phyloP scores from a whole-genome alignment of 352 stramenopile species.

The Phytophthora niederhauseri region DNA sequence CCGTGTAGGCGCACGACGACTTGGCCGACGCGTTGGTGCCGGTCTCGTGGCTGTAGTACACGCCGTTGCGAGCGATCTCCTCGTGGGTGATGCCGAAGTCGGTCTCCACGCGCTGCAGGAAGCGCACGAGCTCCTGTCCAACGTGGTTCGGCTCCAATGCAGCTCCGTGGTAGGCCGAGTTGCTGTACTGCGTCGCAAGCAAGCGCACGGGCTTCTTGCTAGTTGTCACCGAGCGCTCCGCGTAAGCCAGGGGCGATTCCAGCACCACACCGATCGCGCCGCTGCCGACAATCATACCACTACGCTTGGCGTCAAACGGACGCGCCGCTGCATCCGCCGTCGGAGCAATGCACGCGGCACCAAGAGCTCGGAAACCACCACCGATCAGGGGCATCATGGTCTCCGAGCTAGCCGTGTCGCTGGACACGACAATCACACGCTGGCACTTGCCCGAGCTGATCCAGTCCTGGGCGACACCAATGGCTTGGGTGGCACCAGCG shows the following conservation, averaged over 20 bases:
- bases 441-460: slow-evolving; percentile 91
- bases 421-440: slow-evolving; percentile 95
- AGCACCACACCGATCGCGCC: slow-evolving; percentile 88
- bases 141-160: slow-evolving; percentile 95
- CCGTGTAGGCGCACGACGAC: slow-evolving; percentile 95
- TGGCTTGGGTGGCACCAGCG: slow-evolving; percentile 92
- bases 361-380: slow-evolving; percentile 94
- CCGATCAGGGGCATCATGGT: slow-evolving; percentile 95
- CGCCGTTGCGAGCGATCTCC: slow-evolving; percentile 91
- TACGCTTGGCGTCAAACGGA: slow-evolving; percentile 94
- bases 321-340: slow-evolving; percentile 80
- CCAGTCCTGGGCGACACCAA: slow-evolving; percentile 96
- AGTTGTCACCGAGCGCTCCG: slow-evolving; percentile 13
- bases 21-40: slow-evolving; percentile 94
- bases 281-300: slow-evolving; percentile 95
- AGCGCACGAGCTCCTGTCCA: slow-evolving; percentile 89
- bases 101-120: slow-evolving; percentile 90
- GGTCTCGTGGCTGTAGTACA: slow-evolving; percentile 98
- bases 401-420: slow-evolving; percentile 92
- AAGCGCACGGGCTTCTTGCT: slow-evolving; percentile 64
- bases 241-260: slow-evolving; percentile 53
- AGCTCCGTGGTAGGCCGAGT: slow-evolving; percentile 96
- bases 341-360: slow-evolving; percentile 89
- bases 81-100: slow-evolving; percentile 92
- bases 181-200: slow-evolving; percentile 94